phyloP scores from a whole-genome alignment of 208 protist species.

The Herpetomonas tarakana region DNA sequence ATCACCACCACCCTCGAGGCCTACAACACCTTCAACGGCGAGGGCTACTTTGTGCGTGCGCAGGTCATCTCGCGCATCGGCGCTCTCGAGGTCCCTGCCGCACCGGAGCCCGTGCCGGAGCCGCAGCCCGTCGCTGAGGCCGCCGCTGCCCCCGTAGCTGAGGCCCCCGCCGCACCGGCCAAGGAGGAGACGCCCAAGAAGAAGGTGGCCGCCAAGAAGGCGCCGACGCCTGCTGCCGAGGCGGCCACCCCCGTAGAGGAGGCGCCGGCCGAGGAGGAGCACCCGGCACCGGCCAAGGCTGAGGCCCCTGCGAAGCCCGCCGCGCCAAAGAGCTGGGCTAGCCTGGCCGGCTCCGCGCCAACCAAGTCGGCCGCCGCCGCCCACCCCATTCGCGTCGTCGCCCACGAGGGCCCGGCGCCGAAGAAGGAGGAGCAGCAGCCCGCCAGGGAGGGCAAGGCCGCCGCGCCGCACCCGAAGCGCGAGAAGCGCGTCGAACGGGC shows the following conservation, averaged over 20 bases:
- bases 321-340: slow-evolving; percentile 71
- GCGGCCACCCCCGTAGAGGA: slow-evolving; percentile 11
- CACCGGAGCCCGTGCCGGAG: slow-evolving; percentile 23
- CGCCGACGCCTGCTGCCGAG: slow-evolving; percentile 18
- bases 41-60: slow-evolving; percentile 80
- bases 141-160: slow-evolving; percentile 1
- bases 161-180: slow-evolving; percentile 5
- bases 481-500: slow-evolving; percentile 24
- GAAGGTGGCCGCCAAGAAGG: slow-evolving; percentile 18
- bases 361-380: slow-evolving; percentile 23
- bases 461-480: slow-evolving; percentile 31
- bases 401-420: slow-evolving; percentile 13
- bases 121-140: slow-evolving; percentile 14
- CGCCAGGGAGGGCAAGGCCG: slow-evolving; percentile 13
- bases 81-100: slow-evolving; percentile 29
- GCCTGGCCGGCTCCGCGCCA: slow-evolving; percentile 35
- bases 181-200: slow-evolving; percentile 8
- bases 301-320: slow-evolving; percentile 6
- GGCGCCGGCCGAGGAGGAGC: slow-evolving; percentile 11
- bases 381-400: slow-evolving; percentile 47
- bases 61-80: slow-evolving; percentile 75
- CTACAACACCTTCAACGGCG: slow-evolving; percentile 44
- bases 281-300: slow-evolving; percentile 7
- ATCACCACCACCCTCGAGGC: slow-evolving; percentile 71
- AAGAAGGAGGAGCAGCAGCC: slow-evolving; percentile 23